Conservation (phyloP, 2,329 filamentous ascomycete species). For the Cladosporium velox region DNA sequence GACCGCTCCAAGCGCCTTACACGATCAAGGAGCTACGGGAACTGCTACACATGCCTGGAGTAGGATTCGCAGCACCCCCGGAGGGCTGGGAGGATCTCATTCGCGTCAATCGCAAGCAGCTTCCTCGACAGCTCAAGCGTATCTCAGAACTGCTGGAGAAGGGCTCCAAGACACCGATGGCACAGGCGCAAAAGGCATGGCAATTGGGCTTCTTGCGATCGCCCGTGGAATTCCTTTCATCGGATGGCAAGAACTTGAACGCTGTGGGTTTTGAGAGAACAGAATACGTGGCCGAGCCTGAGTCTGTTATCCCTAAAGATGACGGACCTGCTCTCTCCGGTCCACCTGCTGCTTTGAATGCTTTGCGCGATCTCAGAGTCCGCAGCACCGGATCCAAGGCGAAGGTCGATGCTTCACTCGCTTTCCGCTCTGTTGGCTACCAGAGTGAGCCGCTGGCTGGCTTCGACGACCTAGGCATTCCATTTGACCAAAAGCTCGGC, state of each 20-base stretch:
- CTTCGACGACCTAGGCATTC: slow-evolving; percentile 70
- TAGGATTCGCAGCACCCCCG: slow-evolving; percentile 65
- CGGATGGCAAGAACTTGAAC: slow-evolving; percentile 55
- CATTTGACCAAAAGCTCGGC: slow-evolving; percentile 73
- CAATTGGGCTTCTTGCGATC: slow-evolving; percentile 83
- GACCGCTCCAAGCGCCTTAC: slow-evolving; percentile 81
- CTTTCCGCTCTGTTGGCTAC: slow-evolving; percentile 95
- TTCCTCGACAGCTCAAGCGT: slow-evolving; percentile 74
- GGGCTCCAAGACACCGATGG: slow-evolving; percentile 59
- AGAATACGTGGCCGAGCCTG: slow-evolving; percentile 32
- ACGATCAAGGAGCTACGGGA: slow-evolving; percentile 95
- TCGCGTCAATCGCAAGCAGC: slow-evolving; percentile 60
- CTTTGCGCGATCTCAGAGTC: slow-evolving; percentile 33
- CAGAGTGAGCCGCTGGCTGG: slow-evolving; percentile 76
- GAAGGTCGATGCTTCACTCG: slow-evolving; percentile 65
- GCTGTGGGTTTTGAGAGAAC: slow-evolving; percentile 67
- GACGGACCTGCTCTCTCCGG: slow-evolving; percentile 12
- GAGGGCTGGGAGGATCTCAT: slow-evolving; percentile 37
- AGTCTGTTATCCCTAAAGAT: slow-evolving; percentile 14
- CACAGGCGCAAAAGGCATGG: slow-evolving; percentile 68
- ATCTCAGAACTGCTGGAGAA: slow-evolving; percentile 80
- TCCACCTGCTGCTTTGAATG: slow-evolving; percentile 28
- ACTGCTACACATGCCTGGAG: slow-evolving; percentile 72
- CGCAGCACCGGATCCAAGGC: slow-evolving; percentile 36
- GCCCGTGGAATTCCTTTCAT: slow-evolving; percentile 66